A percentile compares a stretch with the other conserved stretches of the same genome.
Evolutionary conservation across 495 filamentous ascomycete genomes (phyloP).

Genomic region (Friedmanniomyces simplex): DNA sequence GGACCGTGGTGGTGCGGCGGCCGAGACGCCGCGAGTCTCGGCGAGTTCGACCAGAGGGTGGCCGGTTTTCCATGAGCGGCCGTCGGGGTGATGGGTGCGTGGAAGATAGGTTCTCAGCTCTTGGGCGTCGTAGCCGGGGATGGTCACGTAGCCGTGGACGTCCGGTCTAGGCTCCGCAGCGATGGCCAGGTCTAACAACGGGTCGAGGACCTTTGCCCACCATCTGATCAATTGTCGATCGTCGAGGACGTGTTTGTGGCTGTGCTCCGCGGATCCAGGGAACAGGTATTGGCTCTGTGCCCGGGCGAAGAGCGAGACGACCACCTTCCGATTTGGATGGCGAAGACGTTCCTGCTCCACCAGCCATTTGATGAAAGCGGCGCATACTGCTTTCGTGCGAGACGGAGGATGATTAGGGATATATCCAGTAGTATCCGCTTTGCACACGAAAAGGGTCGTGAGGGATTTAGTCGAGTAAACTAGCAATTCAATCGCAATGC

Average conservation of each 20-base stretch:
- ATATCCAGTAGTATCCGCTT: conserved; percentile 92
- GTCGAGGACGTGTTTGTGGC: conserved; percentile 82
- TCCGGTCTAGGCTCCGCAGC: neutral
- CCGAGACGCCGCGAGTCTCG: conserved; percentile 23
- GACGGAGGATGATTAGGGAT: conserved; percentile 57
- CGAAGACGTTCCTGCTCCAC: conserved; percentile 50
- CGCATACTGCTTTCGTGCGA: conserved; percentile 58
- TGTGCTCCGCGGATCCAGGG: conserved; percentile 77
- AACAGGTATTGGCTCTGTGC: conserved; percentile 93
- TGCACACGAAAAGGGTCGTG: conserved; percentile 87
- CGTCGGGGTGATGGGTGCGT: conserved; percentile 24
- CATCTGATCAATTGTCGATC: conserved; percentile 82
- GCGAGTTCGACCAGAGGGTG: conserved; percentile 58
- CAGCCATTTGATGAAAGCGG: conserved; percentile 66
- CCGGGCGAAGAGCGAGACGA: conserved; percentile 86
- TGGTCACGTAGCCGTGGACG: conserved; percentile 64
- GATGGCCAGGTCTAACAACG: conserved; percentile 38
- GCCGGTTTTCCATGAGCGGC: conserved; percentile 28
- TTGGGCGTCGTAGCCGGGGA: conserved; percentile 71
- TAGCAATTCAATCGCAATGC: conserved; percentile 61
- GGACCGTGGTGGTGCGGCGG: conserved; percentile 59
- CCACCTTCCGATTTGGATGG: conserved; percentile 52
- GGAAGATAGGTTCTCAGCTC: conserved; percentile 61
- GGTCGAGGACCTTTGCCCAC: conserved; percentile 86
- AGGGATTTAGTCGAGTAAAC: conserved; percentile 64